Base-by-base conservation (phyloP, 495 filamentous ascomycete species). In the Geopyxis carbonaria region DNA sequence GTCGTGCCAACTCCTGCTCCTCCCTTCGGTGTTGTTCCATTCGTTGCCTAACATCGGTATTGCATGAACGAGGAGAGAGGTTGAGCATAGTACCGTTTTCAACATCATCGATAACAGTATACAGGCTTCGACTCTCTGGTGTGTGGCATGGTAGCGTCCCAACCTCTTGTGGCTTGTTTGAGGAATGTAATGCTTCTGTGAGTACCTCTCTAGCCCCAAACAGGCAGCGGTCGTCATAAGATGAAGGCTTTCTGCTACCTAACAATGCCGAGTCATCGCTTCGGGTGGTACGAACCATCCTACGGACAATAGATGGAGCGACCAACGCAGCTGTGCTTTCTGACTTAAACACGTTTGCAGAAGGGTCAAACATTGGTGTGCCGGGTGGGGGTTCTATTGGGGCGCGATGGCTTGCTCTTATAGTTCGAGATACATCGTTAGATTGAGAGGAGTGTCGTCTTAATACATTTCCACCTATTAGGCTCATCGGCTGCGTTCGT, bases 121-220 rank as follows among this genome's bases (percentile, higher is more conserved):
- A 39, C 21, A 39, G 14, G 4, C 22, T 39, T 19, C 36, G 13
- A 14, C 14, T 15, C n/a, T 15, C 15, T 1, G 36, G 36, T 5
- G 6, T 39, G 11, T 7, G 9, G 24, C 5, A 28, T 9, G 36
- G 36, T 15, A 39, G 18, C n/a, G 24, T 29, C n/a, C n/a, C n/a
- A n/a, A n/a, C n/a, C n/a, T n/a, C n/a, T n/a, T n/a, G n/a, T n/a
- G n/a, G n/a, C n/a, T n/a, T n/a, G n/a, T n/a, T n/a, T n/a, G n/a
- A n/a, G n/a, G 22, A 10, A 18, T 10, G 21, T 16, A 39, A 25
- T 2, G 36, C 36, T 9, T 19, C 36, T 11, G 23, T 39, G 31
- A 48, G 49, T 20, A 38, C 36, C 20, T 48, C 50, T 16, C 50
- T 47, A 22, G 48, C 50, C 22, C 37, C 53, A 21, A 53, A 23